Conservation (phyloP, 306 rosid genomes). For the Abrus pulchellus region DNA sequence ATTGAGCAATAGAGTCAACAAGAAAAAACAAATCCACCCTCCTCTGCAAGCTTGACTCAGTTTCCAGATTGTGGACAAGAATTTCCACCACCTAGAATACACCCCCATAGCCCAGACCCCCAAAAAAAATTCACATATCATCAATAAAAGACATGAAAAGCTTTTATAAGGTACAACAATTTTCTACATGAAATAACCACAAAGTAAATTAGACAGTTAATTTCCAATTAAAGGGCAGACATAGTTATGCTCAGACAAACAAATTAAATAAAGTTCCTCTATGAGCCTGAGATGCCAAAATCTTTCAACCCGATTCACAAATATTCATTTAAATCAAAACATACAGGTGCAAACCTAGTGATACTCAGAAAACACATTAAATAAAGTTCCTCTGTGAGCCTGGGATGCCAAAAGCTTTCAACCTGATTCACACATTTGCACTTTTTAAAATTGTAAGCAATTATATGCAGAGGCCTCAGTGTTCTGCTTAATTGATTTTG, state of each 20-base stretch:
- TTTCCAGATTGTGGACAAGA: conserved; percentile 75
- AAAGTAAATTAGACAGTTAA: conserved; percentile 5
- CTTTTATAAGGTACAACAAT: not conserved
- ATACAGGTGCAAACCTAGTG: not conserved
- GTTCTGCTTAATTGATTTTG: not conserved
- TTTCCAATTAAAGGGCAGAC: conserved; percentile 23
- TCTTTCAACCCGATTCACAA: no score
- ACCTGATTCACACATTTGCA: not conserved
- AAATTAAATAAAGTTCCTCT: conserved; percentile 26
- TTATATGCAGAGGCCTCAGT: no score
- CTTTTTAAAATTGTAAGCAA: no score
- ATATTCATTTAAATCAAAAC: no score
- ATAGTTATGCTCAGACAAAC: conserved; percentile 16
- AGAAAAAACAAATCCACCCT: conserved; percentile 93
- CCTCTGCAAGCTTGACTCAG: conserved; percentile 74
- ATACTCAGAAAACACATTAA: conserved; percentile 28
- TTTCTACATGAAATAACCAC: conserved; percentile 15
- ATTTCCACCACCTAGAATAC: conserved; percentile 78
- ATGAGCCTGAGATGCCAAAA: not conserved
- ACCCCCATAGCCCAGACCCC: conserved; percentile 43
- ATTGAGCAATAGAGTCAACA: conserved; percentile 87
- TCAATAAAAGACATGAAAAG: conserved; percentile 36
- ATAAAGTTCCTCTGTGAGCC: not conserved
- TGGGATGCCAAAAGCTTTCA: conserved; percentile 13
- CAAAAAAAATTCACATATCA: conserved; percentile 2